Evolutionary conservation across 73 alveolate genomes (phyloP), one percentile per base, ranked within the genome.

Genomic region (Halteria grandinella): DNA sequence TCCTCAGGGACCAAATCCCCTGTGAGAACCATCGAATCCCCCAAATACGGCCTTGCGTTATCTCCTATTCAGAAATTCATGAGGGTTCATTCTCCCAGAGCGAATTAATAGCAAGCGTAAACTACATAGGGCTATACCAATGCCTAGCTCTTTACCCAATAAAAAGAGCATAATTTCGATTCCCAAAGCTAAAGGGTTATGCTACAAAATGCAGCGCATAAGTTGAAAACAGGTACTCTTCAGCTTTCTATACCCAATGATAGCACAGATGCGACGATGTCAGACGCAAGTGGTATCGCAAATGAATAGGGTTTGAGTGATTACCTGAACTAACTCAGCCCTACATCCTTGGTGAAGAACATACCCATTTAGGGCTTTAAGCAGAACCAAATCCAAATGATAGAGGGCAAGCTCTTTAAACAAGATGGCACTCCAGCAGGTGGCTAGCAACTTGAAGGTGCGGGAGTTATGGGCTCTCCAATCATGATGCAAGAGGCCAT

Each of bases 31-130:
- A 62, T 62, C 12, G 78, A 62, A 41, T 62, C 78, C 5, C 78
- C 78, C 60, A 62, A 62, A 62, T 62, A 62, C 41, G 62, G 62
- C 8, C 62, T 62, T 3, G 78, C 62, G 37, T 60, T 62, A n/a
- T 40, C 63, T 10, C 57, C 40, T 11, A 62, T 62, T 39, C 57
- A 62, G 25, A 62, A 62, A 41, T 62, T 62, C 50, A 62, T 62
- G 57, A 62, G 6, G 8, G 12, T 18, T 4, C 78, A 62, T 25
- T 62, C 78, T 14, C 62, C 62, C n/a, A n/a, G n/a, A n/a, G n/a
- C n/a, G n/a, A n/a, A n/a, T n/a, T n/a, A n/a, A n/a, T n/a, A n/a
- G n/a, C n/a, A n/a, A n/a, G n/a, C n/a, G n/a, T n/a, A n/a, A n/a
- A n/a, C n/a, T n/a, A n/a, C n/a, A 5, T 60, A 57, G 8, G 47